A percentile compares a stretch with the other conserved stretches of the same genome.
Conservation (phyloP, 257 asterid species). For the Euphrasia confusa region DNA sequence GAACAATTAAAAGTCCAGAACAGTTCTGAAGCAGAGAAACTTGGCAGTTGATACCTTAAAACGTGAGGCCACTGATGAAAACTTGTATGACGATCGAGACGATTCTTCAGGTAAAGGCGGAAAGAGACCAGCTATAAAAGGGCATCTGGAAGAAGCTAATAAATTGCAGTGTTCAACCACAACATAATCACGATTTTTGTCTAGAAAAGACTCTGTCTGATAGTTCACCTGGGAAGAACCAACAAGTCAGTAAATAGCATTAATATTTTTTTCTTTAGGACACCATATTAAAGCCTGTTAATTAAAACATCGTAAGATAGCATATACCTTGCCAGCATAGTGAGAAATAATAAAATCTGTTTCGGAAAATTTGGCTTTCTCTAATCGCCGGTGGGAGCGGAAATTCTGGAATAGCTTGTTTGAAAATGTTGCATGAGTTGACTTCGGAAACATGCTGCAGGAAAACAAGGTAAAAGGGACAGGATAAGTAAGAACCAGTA, state of each 20-base stretch:
- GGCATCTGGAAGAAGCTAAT: conserved; percentile 79
- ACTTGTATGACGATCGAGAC: conserved; percentile 91
- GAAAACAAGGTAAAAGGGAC: conserved; percentile 15
- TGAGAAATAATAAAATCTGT: conserved; percentile 90
- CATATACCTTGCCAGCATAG: conserved; percentile 97
- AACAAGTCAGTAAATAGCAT: conserved; percentile 25
- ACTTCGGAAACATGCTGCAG: conserved; percentile 97
- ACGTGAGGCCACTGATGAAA: conserved; percentile 96
- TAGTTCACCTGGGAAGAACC: conserved; percentile 68
- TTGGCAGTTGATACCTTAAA: conserved; percentile 59
- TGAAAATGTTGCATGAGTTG: conserved; percentile 90
- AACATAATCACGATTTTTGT: conserved; percentile 95
- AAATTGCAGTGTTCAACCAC: conserved; percentile 96
- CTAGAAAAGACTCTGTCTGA: conserved; percentile 81
- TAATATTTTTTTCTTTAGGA: conserved; percentile 1
- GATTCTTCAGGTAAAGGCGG: conserved; percentile 87
- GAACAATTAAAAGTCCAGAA: conserved; percentile 3
- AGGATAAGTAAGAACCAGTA: conserved; percentile 28
- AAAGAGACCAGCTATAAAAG: conserved; percentile 72
- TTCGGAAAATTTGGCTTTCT: conserved; percentile 85
- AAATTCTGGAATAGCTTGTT: conserved; percentile 88
- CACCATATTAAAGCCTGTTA: conserved; percentile 6
- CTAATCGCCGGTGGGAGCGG: conserved; percentile 66
- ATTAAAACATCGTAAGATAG: conserved; percentile 18
- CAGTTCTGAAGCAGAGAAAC: conserved; percentile 18